phyloP scores from a whole-genome alignment of 208 protist genomes.

The Trypanosoma caninum region DNA sequence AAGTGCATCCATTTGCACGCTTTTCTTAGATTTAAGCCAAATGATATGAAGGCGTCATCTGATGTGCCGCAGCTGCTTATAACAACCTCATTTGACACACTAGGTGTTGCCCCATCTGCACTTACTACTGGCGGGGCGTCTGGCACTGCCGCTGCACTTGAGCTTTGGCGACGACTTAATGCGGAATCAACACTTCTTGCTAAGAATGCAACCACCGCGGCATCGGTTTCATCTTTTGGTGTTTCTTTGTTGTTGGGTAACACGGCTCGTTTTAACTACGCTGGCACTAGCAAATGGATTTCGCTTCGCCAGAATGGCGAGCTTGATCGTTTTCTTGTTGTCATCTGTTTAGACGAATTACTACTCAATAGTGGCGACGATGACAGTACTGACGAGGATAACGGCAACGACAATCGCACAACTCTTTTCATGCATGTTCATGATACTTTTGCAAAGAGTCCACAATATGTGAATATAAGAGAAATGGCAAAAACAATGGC shows the following conservation, averaged over 20 bases:
- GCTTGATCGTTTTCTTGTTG: slow-evolving; percentile 42
- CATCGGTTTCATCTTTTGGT: slow-evolving; percentile 27
- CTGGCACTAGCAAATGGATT: slow-evolving; percentile 52
- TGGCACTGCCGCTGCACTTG: slow-evolving; percentile 56
- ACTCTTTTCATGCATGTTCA: slow-evolving; percentile 77
- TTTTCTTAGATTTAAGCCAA: slow-evolving; percentile 31
- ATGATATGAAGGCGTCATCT: slow-evolving; percentile 16
- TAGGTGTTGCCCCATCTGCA: slow-evolving; percentile 60
- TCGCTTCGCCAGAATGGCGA: slow-evolving; percentile 37
- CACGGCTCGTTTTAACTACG: slow-evolving; percentile 77
- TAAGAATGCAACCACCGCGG: too few relatives aligned
- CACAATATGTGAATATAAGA: slow-evolving; percentile 41
- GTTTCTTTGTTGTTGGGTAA: slow-evolving; percentile 61
- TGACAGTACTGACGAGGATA: too few relatives aligned
- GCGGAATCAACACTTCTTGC: slow-evolving; percentile 22
- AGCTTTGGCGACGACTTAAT: slow-evolving; percentile 65
- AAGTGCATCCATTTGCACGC: slow-evolving; percentile 30
- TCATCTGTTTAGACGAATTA: slow-evolving; percentile 77
- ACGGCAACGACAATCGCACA: neutral
- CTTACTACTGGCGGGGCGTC: slow-evolving; percentile 45
- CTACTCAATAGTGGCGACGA: slow-evolving; percentile 17
- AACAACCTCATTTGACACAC: slow-evolving; percentile 64
- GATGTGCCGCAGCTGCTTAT: slow-evolving; percentile 48
- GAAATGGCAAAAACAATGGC: slow-evolving; percentile 45
- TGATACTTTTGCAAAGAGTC: slow-evolving; percentile 49